Conservation (phyloP, 2,329 filamentous ascomycete genomes). For the Aspergillus ochraceus region DNA sequence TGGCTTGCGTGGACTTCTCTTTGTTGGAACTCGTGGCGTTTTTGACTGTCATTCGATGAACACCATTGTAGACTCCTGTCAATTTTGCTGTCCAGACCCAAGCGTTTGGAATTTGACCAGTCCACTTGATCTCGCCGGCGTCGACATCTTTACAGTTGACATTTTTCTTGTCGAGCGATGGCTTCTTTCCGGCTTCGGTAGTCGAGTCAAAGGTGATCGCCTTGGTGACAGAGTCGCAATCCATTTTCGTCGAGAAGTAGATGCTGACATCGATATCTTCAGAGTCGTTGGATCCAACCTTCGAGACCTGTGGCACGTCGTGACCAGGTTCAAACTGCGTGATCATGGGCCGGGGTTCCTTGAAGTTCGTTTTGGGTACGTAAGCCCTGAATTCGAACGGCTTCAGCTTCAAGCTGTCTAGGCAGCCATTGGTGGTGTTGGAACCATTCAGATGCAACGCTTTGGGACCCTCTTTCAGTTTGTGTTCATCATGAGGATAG, state of each 20-base stretch:
- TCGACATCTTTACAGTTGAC: constrained; percentile 48
- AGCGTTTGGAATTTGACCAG: constrained; percentile 54
- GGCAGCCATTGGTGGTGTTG: constrained; percentile 55
- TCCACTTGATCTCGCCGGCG: constrained; percentile 36
- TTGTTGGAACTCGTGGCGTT: constrained; percentile 51
- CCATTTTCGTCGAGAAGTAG: constrained; percentile 62
- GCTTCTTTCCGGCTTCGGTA: constrained; percentile 47
- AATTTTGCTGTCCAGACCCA: constrained; percentile 58
- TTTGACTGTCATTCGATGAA: constrained; percentile 59
- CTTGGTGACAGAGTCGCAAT: constrained; percentile 56
- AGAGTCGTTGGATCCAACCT: constrained; percentile 37
- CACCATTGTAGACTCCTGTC: constrained; percentile 59
- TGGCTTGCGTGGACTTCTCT: constrained; percentile 48
- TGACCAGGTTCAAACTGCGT: constrained; percentile 63
- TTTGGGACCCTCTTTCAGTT: constrained; percentile 48
- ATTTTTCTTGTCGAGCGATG: constrained; percentile 46
- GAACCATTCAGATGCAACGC: constrained; percentile 51
- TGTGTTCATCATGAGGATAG: constrained; percentile 59
- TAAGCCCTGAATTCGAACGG: constrained; percentile 62
- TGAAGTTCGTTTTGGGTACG: constrained; percentile 54
- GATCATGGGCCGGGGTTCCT: constrained; percentile 56
- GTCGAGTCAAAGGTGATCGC: constrained; percentile 55
- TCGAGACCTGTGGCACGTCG: constrained; percentile 57
- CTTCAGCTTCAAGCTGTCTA: constrained; percentile 53
- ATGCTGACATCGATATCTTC: constrained; percentile 54